Conservation (phyloP, 2,329 filamentous ascomycete genomes). For the Fusarium denticulatum region DNA sequence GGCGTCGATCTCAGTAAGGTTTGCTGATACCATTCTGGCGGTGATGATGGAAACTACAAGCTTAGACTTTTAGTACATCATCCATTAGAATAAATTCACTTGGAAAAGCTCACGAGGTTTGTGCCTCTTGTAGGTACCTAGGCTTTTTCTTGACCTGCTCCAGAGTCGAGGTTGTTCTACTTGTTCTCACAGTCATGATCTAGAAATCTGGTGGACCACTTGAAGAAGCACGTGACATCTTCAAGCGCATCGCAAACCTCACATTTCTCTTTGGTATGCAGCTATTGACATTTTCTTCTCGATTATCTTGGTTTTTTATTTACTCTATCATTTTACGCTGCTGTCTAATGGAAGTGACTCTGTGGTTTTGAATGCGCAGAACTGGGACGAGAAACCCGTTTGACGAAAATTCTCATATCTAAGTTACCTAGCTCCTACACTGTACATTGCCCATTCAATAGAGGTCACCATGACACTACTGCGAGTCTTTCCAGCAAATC, state of each 20-base stretch:
- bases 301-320: background rate
- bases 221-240: constrained; percentile 15
- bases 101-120: background rate
- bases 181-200: background rate
- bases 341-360: background rate
- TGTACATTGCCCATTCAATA: background rate
- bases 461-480: background rate
- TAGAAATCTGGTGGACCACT: constrained; percentile 19
- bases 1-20: constrained; percentile 69
- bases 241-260: background rate
- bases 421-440: background rate
- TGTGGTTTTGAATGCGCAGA: background rate
- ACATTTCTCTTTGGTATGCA: background rate
- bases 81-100: too few relatives aligned
- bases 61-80: background rate
- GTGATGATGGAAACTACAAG: background rate
- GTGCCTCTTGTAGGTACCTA: too few relatives aligned
- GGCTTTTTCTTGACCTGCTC: background rate
- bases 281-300: background rate
- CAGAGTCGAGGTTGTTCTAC: background rate
- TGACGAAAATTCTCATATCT: background rate
- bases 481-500: background rate
- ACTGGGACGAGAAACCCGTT: background rate
- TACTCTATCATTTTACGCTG: background rate
- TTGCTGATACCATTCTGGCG: constrained; percentile 40